Percentiles rank a stretch among this genome's conserved stretches.
Evolutionary conservation across 768 basidiomycete species (phyloP).

Genomic region (Gelatoporia subvermispora): DNA sequence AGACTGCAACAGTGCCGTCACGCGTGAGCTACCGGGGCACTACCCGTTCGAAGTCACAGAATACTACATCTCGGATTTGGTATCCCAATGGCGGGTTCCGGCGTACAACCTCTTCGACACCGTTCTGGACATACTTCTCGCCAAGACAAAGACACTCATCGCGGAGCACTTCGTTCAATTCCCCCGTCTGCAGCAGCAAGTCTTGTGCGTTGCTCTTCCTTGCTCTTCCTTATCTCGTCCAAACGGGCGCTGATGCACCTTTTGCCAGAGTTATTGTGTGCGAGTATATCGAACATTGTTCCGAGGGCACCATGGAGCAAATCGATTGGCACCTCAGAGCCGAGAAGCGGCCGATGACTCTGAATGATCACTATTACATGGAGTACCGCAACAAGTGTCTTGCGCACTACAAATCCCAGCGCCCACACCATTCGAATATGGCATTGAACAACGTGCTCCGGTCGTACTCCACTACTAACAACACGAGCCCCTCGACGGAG

Average conservation of each 20-base stretch:
- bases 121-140: conserved; percentile 9
- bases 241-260: too few species aligned
- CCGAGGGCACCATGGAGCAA: conserved; percentile 32
- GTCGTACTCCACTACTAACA: too few species aligned
- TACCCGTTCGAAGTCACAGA: conserved; percentile 43
- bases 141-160: conserved; percentile 10
- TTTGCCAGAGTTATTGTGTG: conserved; percentile 41
- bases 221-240: neutral
- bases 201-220: conserved; percentile 10
- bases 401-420: conserved; percentile 37
- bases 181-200: conserved; percentile 13
- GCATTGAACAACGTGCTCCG: too few species aligned
- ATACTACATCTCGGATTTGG: conserved; percentile 13
- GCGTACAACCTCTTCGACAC: conserved; percentile 15
- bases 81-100: conserved; percentile 14
- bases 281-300: conserved; percentile 44
- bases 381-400: conserved; percentile 44
- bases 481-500: too few species aligned
- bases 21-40: conserved; percentile 62
- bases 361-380: conserved; percentile 18
- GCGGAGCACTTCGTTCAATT: conserved; percentile 16
- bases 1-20: conserved; percentile 50
- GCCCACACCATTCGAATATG: conserved; percentile 5
- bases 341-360: conserved; percentile 32
- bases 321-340: conserved; percentile 46